A percentile compares a stretch with the other conserved stretches of the same genome.
These are phyloP conservation scores for Calonectria pteridis DNA, from an alignment of 2,329 filamentous ascomycete genomes.

Conservation along the genomic window DNA sequence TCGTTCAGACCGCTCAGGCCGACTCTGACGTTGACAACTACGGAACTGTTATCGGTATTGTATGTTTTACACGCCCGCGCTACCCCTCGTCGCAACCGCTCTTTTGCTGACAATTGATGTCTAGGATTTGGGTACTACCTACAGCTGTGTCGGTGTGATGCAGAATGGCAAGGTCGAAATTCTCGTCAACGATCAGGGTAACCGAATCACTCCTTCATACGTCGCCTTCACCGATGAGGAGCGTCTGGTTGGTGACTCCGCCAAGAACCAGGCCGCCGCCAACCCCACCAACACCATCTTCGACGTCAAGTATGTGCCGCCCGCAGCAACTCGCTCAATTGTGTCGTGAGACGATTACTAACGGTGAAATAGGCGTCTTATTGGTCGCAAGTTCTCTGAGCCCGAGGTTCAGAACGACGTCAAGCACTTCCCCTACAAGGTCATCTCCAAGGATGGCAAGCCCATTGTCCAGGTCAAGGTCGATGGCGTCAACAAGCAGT, in stretches of 20 bases:
- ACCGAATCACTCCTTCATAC: conserved; percentile 95
- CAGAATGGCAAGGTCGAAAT: conserved; percentile 96
- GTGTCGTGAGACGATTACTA: conserved; percentile 26
- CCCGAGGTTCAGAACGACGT: conserved; percentile 92
- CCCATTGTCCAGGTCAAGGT: conserved; percentile 84
- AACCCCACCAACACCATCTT: conserved; percentile 84
- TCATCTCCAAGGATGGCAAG: conserved; percentile 90
- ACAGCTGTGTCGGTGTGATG: conserved; percentile 95
- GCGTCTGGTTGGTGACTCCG: conserved; percentile 95
- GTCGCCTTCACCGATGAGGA: conserved; percentile 98
- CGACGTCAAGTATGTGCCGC: conserved; percentile 83
- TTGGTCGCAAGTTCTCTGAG: conserved; percentile 85
- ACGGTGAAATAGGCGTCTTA: conserved; percentile 73
- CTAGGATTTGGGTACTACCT: conserved; percentile 87
- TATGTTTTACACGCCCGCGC: conserved; percentile 54
- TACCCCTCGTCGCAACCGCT: neutral
- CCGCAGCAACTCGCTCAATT: neutral
- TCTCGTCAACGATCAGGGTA: conserved; percentile 95
- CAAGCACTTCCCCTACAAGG: conserved; percentile 99
- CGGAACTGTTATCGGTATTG: conserved; percentile 94
- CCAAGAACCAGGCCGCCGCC: conserved; percentile 92
- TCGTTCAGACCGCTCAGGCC: conserved; percentile 81
- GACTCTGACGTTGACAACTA: conserved; percentile 79
- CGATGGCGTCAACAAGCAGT: conserved; percentile 73
- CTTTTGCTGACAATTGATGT: conserved; percentile 31